Evolutionary conservation across 768 basidiomycete species (phyloP).

Genomic region (Lactarius sp.): DNA sequence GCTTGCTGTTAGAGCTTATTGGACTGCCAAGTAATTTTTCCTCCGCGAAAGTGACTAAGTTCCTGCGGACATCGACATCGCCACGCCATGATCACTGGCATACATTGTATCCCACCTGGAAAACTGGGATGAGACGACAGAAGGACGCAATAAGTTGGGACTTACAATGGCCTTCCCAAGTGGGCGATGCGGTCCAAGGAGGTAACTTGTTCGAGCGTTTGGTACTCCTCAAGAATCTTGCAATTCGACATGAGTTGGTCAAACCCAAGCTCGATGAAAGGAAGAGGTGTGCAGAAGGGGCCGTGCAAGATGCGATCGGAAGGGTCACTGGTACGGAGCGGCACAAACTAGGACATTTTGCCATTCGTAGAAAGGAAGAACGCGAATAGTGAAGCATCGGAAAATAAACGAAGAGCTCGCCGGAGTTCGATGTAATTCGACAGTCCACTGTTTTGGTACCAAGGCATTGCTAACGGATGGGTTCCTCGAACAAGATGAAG

Average conservation of each 20-base stretch:
- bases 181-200: not conserved
- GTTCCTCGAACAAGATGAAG: too few species aligned
- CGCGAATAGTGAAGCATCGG: too few species aligned
- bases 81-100: too few species aligned
- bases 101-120: not conserved
- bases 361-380: not conserved
- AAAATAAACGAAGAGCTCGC: not conserved
- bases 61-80: not conserved
- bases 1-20: too few species aligned
- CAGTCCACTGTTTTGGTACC: too few species aligned
- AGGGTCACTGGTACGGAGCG: not conserved
- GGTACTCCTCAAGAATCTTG: not conserved
- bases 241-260: not conserved
- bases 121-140: not conserved
- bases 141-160: not conserved
- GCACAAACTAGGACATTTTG: not conserved
- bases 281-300: too few species aligned
- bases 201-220: not conserved
- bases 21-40: too few species aligned
- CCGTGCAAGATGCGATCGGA: not conserved
- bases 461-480: too few species aligned
- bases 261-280: not conserved
- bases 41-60: not conserved
- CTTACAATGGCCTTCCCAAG: not conserved
- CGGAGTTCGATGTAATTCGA: not conserved